These are phyloP conservation scores for Geranium incanum DNA, from an alignment of 441 rosid genomes.

Conservation along the genomic window DNA sequence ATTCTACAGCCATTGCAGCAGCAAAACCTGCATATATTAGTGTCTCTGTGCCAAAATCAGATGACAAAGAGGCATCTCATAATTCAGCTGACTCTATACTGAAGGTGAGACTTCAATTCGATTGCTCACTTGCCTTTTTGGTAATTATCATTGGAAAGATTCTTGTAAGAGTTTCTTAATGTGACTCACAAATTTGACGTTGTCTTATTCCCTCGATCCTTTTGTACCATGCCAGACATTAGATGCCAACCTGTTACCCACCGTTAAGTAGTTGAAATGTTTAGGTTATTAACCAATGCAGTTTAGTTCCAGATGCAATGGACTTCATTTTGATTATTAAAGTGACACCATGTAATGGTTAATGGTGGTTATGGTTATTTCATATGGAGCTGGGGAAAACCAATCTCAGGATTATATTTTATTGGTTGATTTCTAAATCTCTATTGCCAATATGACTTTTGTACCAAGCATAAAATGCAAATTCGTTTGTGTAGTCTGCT, in stretches of 20 bases:
- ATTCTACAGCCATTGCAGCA: slow-evolving; percentile 31
- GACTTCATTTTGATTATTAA: background rate
- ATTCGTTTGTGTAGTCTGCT: background rate
- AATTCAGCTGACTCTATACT: slow-evolving; percentile 55
- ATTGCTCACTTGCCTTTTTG: background rate
- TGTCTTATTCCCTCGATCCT: background rate
- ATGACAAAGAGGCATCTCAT: slow-evolving; percentile 34
- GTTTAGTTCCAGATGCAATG: background rate
- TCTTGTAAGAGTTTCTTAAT: background rate
- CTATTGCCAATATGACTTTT: background rate
- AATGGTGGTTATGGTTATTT: background rate
- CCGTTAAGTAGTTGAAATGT: background rate
- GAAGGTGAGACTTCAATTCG: slow-evolving; percentile 46
- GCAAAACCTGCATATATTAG: slow-evolving; percentile 80
- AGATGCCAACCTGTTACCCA: background rate
- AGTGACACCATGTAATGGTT: background rate
- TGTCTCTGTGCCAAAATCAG: slow-evolving; percentile 60
- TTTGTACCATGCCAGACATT: slow-evolving; percentile 1
- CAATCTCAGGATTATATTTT: background rate
- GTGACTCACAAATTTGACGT: background rate
- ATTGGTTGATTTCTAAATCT: background rate
- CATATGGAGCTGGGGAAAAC: background rate
- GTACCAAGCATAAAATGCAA: background rate
- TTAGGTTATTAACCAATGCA: background rate
- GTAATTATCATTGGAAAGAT: background rate